Base-by-base conservation (phyloP, 2,329 filamentous ascomycete genomes). In the Fusarium sp. region DNA sequence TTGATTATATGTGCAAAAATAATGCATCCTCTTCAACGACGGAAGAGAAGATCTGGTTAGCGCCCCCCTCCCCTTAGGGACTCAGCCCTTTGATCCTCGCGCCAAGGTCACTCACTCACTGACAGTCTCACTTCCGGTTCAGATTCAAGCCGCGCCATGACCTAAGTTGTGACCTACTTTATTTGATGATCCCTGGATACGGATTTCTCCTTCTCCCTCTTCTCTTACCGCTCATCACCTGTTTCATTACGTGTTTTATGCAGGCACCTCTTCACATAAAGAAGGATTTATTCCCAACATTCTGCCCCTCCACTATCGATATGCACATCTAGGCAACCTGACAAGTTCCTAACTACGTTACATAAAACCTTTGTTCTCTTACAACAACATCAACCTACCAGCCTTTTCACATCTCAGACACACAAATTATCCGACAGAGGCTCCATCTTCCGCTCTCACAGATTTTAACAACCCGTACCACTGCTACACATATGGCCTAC, bases 401-500 rank as follows among this genome's bases (percentile, higher is more conserved):
- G 39, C 41, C 59, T 18, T 41, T 38, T 50, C 36, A 39, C 42
- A 15, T 57, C 14, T 38, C 39, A 25, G 39, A 22, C 15, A 65
- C 52, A 31, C 41, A 25, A 39, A 33, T 20, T 20, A 50, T 52
- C 31, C 18, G 38, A 42, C 17, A 20, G 17, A 33, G 29, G 27
- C 33, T 36, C 18, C 25, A 20, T 53, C 41, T 42, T 10, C 42
- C 27, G 35, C 31, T 42, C 36, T 36, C 33, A 41, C 50, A 36
- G 29, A 18, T 25, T 31, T 42, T n/a, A 33, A 29, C 38, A 47
- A 59, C n/a, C 20, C 18, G 8, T 49, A 39, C n/a, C 31, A 22
- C 62, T 31, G 35, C 44, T 63, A 25, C 39, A 57, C 45, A 54
- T 45, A 80, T 80, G 79, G 72, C 75, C 35, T 68, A 78, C 39